Conservation (phyloP, 1,139 yeast species). For the Pichia sp. region DNA sequence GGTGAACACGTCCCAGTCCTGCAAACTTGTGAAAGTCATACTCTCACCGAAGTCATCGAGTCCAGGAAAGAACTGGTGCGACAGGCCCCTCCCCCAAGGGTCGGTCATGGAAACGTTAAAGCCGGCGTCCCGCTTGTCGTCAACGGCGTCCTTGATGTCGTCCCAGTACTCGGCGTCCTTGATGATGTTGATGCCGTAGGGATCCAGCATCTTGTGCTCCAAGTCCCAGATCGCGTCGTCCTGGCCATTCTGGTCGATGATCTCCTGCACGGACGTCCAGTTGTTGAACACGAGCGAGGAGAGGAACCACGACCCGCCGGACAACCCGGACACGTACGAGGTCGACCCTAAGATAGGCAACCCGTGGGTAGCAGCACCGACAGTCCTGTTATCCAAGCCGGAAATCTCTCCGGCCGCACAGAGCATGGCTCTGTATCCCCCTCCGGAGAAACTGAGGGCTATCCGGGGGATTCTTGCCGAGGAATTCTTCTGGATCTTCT, state of each 20-base stretch:
- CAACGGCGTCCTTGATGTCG: conserved; percentile 48
- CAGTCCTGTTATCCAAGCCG: conserved; percentile 74
- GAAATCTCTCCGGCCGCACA: conserved; percentile 84
- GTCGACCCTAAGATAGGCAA: conserved; percentile 77
- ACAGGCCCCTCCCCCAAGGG: conserved; percentile 85
- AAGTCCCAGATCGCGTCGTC: conserved; percentile 66
- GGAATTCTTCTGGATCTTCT: conserved; percentile 24
- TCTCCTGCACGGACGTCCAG: conserved; percentile 68
- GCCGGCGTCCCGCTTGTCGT: conserved; percentile 69
- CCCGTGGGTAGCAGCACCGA: conserved; percentile 53
- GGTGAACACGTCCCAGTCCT: conserved; percentile 49
- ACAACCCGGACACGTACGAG: conserved; percentile 72
- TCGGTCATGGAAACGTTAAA: conserved; percentile 78
- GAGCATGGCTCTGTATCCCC: conserved; percentile 90
- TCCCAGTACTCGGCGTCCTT: conserved; percentile 55
- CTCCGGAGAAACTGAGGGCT: conserved; percentile 83
- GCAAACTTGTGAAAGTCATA: conserved; percentile 62
- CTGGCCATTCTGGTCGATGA: conserved; percentile 39
- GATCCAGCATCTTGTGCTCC: conserved; percentile 54
- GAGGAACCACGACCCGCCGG: conserved; percentile 86
- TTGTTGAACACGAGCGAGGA: conserved; percentile 79
- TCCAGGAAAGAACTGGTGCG: conserved; percentile 68
- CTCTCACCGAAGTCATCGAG: conserved; percentile 56
- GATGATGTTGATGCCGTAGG: conserved; percentile 68
- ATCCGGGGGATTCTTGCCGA: conserved; percentile 35